These are phyloP conservation scores for Paracamarosporium sp. DNA, from an alignment of 2,329 filamentous ascomycete genomes.

Conservation along the genomic window DNA sequence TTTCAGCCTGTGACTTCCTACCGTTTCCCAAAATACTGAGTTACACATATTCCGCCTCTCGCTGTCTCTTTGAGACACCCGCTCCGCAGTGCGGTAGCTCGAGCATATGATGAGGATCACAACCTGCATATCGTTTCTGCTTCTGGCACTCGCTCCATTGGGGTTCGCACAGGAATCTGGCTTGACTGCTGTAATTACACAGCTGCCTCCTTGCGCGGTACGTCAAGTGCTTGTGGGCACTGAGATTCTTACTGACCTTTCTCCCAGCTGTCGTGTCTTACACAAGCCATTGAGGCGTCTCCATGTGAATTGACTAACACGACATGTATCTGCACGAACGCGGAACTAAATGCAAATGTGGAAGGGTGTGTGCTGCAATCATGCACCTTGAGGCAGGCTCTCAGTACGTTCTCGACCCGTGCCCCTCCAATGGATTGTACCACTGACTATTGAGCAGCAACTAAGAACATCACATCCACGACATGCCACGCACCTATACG, in stretches of 20 bases:
- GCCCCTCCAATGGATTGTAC: too few species aligned
- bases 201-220: slow-evolving; percentile 16
- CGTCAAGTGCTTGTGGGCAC: not conserved
- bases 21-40: not conserved
- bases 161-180: slow-evolving; percentile 8
- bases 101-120: slow-evolving; percentile 15
- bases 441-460: slow-evolving; percentile 32
- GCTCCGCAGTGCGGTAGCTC: slow-evolving; percentile 5
- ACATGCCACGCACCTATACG: slow-evolving; percentile 49
- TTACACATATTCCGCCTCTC: not conserved
- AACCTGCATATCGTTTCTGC: slow-evolving; percentile 12
- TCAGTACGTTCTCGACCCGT: slow-evolving; percentile 21
- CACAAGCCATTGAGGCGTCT: slow-evolving; percentile 14
- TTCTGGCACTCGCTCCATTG: slow-evolving; percentile 15
- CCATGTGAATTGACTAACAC: slow-evolving; percentile 18
- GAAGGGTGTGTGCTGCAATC: slow-evolving; percentile 18
- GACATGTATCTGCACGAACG: slow-evolving; percentile 22
- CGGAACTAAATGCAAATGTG: slow-evolving; percentile 12
- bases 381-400: slow-evolving; percentile 17
- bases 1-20: not conserved
- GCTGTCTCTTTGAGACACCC: not conserved
- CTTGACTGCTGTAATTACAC: slow-evolving; percentile 4
- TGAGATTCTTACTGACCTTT: slow-evolving; percentile 8
- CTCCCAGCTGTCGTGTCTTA: slow-evolving; percentile 19
- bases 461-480: slow-evolving; percentile 51